These are phyloP conservation scores for Sporothrix schenckii DNA, from an alignment of 2,329 filamentous ascomycete genomes.

Conservation along the genomic window DNA sequence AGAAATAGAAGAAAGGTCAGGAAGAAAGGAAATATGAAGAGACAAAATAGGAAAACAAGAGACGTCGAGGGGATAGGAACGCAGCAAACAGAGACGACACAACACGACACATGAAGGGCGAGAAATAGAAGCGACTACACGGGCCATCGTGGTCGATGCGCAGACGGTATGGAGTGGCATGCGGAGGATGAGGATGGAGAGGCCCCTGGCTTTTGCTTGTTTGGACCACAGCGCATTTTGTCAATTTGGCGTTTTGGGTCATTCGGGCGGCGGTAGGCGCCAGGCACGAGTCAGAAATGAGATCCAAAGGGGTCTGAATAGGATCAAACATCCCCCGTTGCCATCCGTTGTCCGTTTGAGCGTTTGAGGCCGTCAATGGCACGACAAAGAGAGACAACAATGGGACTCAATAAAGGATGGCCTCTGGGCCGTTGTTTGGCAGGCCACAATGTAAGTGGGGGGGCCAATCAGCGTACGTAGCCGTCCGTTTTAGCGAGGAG, in stretches of 20 bases:
- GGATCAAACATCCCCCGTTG: too few relatives aligned
- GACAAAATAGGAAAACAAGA: neutral
- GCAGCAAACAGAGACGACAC: constrained; percentile 16
- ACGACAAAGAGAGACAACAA: neutral
- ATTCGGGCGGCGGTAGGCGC: neutral
- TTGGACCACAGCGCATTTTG: neutral
- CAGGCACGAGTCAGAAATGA: too few relatives aligned
- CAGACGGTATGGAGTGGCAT: neutral
- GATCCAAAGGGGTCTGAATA: too few relatives aligned
- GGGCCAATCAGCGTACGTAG: constrained; percentile 17
- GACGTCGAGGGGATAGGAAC: neutral
- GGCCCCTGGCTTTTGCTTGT: neutral
- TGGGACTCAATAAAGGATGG: neutral
- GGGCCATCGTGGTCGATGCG: neutral
- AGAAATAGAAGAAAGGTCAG: neutral
- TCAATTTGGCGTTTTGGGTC: neutral
- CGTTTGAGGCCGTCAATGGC: constrained; percentile 8
- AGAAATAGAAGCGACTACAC: neutral
- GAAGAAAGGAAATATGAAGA: neutral
- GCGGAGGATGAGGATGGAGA: neutral
- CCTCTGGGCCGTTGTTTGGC: constrained; percentile 24
- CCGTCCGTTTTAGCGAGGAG: neutral
- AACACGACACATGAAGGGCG: neutral
- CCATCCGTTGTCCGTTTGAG: too few relatives aligned
- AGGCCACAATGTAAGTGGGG: constrained; percentile 24